Base-by-base conservation (phyloP, 1,284 basidiomycete genomes). In the Fistulinella cinereoalba region DNA sequence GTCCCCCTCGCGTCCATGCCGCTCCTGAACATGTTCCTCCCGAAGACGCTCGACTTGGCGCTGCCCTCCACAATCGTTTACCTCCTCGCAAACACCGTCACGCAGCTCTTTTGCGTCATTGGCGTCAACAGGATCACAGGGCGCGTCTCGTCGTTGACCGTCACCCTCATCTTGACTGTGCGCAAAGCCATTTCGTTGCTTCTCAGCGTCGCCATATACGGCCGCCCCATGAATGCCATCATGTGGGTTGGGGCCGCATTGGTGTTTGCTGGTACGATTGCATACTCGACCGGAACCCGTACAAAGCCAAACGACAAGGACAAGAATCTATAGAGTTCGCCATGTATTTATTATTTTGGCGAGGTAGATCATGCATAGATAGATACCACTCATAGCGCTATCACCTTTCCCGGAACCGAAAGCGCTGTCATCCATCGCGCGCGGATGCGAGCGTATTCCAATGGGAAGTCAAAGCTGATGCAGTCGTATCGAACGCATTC, bases 61-160 rank as follows among this genome's bases (percentile, higher is more conserved):
- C 58, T 93, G 15, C 91, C 91, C 0, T 67, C 72, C 15, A 80
- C 85, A 34, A 78, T 85, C 58, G 51, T 85, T 11, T 80, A 85
- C 2, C 77, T 97, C 27, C 60, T 77, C 6, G 66, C 88, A 24
- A 97, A 96, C 67, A 86, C 93, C 4, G 54, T 87, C 28, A 97
- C 93, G 0, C 92, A 96, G 62, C 75, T 94, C 3, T 52, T 96
- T 13, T 97, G 94, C 66, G 85, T 91, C n/a, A 76, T 90, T 3
- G 95, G 94, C 31, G 94, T 97, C 36, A 86, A 97, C 62, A 76
- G 89, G 31, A 75, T 97, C 47, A 94, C 92, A 0, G 79, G 80
- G 1, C 76, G 79, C 34, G 89, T 95, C 4, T 85, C 81, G 37
- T 80, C 85, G 7, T 76, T 96, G 10, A 90, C 84, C 0, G 93